A percentile compares a stretch with the other conserved stretches of the same genome.
Conservation (phyloP, 106 monocot species). For the Dendrobium nobile region DNA sequence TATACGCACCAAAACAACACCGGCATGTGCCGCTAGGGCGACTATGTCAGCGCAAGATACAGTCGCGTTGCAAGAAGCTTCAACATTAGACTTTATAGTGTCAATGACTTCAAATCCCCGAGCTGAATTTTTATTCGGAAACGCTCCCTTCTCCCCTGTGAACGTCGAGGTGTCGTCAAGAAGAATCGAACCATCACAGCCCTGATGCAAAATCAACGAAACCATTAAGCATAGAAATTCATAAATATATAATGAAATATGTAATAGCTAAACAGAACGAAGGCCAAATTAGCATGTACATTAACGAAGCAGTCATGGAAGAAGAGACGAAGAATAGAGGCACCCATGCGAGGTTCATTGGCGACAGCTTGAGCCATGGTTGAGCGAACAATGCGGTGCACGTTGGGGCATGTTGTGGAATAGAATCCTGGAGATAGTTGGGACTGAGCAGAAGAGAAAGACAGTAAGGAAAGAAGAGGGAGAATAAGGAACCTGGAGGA, state of each 20-base stretch:
- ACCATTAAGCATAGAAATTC: neutral
- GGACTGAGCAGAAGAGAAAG: neutral
- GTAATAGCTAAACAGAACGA: no score
- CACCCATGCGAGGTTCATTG: conserved; percentile 13
- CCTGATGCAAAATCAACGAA: neutral
- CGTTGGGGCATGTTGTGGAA: conserved; percentile 11
- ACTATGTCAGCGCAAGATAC: conserved; percentile 92
- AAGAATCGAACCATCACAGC: conserved; percentile 20
- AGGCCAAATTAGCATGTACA: neutral
- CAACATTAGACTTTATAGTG: conserved; percentile 15
- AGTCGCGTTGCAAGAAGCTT: conserved; percentile 8
- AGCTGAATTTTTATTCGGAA: conserved; percentile 19
- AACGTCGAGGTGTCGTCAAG: conserved; percentile 21
- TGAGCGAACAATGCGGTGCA: neutral
- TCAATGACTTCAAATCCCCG: conserved; percentile 31
- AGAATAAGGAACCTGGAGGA: neutral
- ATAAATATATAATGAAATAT: neutral
- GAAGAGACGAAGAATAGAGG: conserved; percentile 15
- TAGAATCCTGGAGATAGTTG: conserved; percentile 27
- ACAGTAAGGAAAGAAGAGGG: neutral
- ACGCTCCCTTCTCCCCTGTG: conserved; percentile 20
- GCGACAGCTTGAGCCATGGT: conserved; percentile 7
- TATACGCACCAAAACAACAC: neutral
- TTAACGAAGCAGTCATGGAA: conserved; percentile 6
- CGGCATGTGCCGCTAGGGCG: conserved; percentile 47